A percentile compares a stretch with the other conserved stretches of the same genome.
phyloP scores from a whole-genome alignment of 352 stramenopile species.

The Elongisporangium prolatum region DNA sequence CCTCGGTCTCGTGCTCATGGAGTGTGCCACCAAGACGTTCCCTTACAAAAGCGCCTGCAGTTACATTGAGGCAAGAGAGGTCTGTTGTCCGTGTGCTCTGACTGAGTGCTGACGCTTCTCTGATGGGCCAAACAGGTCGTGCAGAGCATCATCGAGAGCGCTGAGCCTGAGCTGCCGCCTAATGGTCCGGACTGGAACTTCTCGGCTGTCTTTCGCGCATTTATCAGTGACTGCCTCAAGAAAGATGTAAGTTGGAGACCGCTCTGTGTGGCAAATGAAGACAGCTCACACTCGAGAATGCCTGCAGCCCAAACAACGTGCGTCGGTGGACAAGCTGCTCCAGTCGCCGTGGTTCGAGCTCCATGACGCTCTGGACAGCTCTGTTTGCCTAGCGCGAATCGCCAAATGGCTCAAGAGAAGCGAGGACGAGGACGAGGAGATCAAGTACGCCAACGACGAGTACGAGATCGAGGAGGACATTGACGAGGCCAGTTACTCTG shows the following conservation, averaged over 20 bases:
- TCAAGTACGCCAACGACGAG: slow-evolving; percentile 33
- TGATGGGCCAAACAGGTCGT: slow-evolving; percentile 33
- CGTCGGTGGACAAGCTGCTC: slow-evolving; percentile 53
- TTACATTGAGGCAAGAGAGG: slow-evolving; percentile 59
- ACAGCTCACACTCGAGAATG: not conserved
- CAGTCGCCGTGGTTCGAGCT: slow-evolving; percentile 44
- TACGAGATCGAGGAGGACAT: slow-evolving; percentile 54
- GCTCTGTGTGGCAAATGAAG: not conserved
- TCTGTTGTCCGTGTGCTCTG: not conserved
- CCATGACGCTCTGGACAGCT: slow-evolving; percentile 36
- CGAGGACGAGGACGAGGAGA: slow-evolving; percentile 9
- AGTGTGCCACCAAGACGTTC: slow-evolving; percentile 54
- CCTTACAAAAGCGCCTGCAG: slow-evolving; percentile 46
- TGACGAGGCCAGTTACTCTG: slow-evolving; percentile 9
- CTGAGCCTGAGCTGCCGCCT: slow-evolving; percentile 36
- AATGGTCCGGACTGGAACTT: slow-evolving; percentile 27
- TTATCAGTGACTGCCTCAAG: slow-evolving; percentile 53
- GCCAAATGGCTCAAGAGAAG: slow-evolving; percentile 26
- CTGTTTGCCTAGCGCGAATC: slow-evolving; percentile 22
- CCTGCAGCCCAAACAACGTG: slow-evolving; percentile 42
- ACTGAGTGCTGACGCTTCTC: not conserved
- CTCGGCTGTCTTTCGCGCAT: slow-evolving; percentile 43
- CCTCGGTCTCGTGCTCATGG: slow-evolving; percentile 67
- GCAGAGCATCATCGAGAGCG: slow-evolving; percentile 67
- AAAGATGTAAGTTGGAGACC: slow-evolving; percentile 40